Evolutionary conservation across 139 green algal species (phyloP).

Genomic region (Tetraselmis chui): DNA sequence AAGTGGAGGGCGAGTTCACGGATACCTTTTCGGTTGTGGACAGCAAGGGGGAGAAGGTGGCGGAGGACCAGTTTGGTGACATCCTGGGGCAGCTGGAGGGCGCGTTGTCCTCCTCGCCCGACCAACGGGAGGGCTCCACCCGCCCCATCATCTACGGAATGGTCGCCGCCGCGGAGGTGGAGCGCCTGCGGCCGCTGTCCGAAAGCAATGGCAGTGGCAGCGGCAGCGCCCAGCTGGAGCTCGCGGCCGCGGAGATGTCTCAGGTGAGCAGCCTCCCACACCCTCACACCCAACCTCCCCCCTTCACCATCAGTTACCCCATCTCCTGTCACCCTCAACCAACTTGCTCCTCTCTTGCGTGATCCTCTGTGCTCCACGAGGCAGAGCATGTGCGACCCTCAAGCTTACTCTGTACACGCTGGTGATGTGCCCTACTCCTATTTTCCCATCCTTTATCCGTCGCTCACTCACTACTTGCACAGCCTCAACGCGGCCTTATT

Average conservation of each 20-base stretch:
- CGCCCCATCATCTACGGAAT: slow-evolving; percentile 79
- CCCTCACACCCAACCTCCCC: too few relatives aligned
- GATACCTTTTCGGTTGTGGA: neutral
- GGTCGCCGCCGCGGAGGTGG: slow-evolving; percentile 49
- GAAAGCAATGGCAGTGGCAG: slow-evolving; percentile 24
- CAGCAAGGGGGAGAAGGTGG: slow-evolving; percentile 15
- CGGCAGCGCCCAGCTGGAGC: slow-evolving; percentile 61
- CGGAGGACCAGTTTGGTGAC: slow-evolving; percentile 30
- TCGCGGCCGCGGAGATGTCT: slow-evolving; percentile 78
- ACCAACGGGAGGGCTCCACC: slow-evolving; percentile 28
- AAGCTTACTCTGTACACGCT: too few relatives aligned
- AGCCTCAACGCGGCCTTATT: too few relatives aligned
- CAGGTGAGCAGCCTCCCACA: too few relatives aligned
- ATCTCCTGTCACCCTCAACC: too few relatives aligned
- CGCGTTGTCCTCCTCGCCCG: slow-evolving; percentile 34
- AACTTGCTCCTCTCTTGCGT: too few relatives aligned
- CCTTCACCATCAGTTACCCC: too few relatives aligned
- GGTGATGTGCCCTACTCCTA: too few relatives aligned
- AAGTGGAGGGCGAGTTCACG: neutral
- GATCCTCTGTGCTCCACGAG: too few relatives aligned
- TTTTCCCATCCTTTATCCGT: too few relatives aligned
- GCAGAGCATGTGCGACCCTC: too few relatives aligned
- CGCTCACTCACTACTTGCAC: too few relatives aligned
- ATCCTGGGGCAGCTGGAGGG: slow-evolving; percentile 41
- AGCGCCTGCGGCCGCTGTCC: slow-evolving; percentile 39